phyloP scores from a whole-genome alignment of 2,329 filamentous ascomycete species.

The Penicillium sp. region DNA sequence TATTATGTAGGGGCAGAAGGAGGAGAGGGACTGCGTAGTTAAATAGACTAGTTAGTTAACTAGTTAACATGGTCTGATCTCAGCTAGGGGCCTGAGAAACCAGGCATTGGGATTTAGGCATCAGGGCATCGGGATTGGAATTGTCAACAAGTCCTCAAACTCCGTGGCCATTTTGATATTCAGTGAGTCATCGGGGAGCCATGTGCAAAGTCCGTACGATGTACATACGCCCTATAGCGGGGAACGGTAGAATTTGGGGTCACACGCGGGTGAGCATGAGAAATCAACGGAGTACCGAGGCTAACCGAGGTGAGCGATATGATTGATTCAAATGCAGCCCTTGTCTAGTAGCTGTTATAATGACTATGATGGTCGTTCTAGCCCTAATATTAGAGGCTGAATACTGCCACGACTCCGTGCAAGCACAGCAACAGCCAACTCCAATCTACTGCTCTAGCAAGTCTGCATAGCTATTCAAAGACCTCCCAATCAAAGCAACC shows the following conservation, averaged over 20 bases:
- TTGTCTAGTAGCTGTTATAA: neutral
- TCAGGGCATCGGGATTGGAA: neutral
- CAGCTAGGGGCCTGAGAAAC: neutral
- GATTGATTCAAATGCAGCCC: neutral
- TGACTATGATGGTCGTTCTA: neutral
- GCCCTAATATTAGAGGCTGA: neutral
- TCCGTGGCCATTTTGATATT: neutral
- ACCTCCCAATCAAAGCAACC: conserved; percentile 35
- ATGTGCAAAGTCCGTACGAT: neutral
- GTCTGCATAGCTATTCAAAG: conserved; percentile 34
- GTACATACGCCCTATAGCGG: neutral
- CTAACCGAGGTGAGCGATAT: neutral
- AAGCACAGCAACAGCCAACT: neutral
- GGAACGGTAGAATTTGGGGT: neutral
- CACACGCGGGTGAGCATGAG: neutral
- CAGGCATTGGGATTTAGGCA: neutral
- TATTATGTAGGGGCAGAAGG: neutral
- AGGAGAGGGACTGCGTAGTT: too few relatives aligned
- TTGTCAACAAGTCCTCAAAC: neutral
- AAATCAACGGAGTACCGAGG: neutral
- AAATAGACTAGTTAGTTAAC: too few relatives aligned
- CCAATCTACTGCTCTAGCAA: conserved; percentile 22
- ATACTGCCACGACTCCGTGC: too few relatives aligned
- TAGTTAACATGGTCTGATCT: neutral
- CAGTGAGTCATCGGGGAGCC: neutral